Conservation (phyloP, 2,329 filamentous ascomycete species). For the Fusarium sp. region DNA sequence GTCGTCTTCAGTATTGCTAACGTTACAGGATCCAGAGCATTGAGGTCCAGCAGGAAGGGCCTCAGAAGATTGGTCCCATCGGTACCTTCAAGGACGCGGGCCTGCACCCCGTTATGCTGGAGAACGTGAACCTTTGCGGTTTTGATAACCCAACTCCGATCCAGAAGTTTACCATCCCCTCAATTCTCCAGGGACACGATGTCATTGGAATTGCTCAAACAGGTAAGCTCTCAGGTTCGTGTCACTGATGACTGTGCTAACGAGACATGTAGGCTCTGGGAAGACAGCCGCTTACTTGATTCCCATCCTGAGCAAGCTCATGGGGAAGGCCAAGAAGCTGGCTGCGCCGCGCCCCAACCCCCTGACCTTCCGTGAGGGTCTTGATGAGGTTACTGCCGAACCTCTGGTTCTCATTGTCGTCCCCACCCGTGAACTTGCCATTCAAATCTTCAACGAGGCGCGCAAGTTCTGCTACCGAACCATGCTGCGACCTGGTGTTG, state of each 20-base stretch:
- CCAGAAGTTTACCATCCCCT: constrained; percentile 85
- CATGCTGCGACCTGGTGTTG: constrained; percentile 91
- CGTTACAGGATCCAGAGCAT: constrained; percentile 64
- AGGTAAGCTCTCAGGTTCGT: constrained; percentile 65
- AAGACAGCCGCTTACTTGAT: constrained; percentile 96
- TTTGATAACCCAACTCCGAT: constrained; percentile 86
- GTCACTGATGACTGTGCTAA: not conserved
- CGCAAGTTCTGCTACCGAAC: constrained; percentile 94
- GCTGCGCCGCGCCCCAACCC: constrained; percentile 81
- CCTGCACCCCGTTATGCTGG: constrained; percentile 84
- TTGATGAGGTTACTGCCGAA: constrained; percentile 75
- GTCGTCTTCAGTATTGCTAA: constrained; percentile 37
- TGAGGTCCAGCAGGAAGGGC: constrained; percentile 68
- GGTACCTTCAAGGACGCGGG: constrained; percentile 78
- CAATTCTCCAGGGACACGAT: constrained; percentile 81
- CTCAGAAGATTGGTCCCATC: constrained; percentile 62
- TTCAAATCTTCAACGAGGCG: constrained; percentile 95
- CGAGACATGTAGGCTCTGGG: constrained; percentile 77
- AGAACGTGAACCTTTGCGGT: constrained; percentile 79
- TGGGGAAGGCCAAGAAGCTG: constrained; percentile 95
- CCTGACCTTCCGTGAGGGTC: constrained; percentile 62
- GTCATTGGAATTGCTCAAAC: constrained; percentile 93
- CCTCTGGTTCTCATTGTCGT: constrained; percentile 88
- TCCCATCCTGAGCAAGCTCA: constrained; percentile 88
- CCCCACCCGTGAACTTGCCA: constrained; percentile 89